Base-by-base conservation (phyloP, 257 asterid genomes). In the Jacaranda mimosifolia region DNA sequence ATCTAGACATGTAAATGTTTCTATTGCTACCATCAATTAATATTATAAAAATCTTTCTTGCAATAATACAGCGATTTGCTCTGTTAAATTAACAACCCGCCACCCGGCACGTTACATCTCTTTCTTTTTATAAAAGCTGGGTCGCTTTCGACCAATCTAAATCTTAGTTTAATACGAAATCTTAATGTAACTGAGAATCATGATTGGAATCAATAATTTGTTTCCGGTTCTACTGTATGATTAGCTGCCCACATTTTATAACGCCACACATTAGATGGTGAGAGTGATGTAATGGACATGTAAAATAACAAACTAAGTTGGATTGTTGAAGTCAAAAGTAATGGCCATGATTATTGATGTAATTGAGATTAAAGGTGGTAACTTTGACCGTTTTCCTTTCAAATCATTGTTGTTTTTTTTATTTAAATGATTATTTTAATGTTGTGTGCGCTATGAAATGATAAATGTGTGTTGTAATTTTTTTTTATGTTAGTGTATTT, bases 1-100 rank as follows among this genome's bases (percentile, higher is more conserved):
- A 75, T 59, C 48, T 32, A 58, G 45, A 53, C 46, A 83, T 84
- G 88, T 79, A 80, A 77, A 83, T 79, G 82, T 77, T 26, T 79
- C 59, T 58, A 69, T 7, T 45, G 45, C 59, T 73, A 19, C 86
- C 76, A 62, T 86, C 51, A 49, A 60, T 59, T 68, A 70, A 80
- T 68, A 72, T 73, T 52, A 52, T 52, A 14, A 64, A 72, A 75
- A 67, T 60, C 8, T 72, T 80, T 80, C 62, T 72, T 63, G 75
- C 78, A 76, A 76, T 69, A 63, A 80, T 63, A 62, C 18, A 46
- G 58, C 7, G 21, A 48, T 57, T 72, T 65, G 36, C 48, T 15
- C 4, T 48, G 18, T 26, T 53, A 52, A 63, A 42, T 52, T 53
- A 35, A 60, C 36, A 60, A 15, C 21, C n/a, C 14, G 39, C 53